These are phyloP conservation scores for Novymonas esmeraldas DNA, from an alignment of 208 protist species.

Conservation along the genomic window DNA sequence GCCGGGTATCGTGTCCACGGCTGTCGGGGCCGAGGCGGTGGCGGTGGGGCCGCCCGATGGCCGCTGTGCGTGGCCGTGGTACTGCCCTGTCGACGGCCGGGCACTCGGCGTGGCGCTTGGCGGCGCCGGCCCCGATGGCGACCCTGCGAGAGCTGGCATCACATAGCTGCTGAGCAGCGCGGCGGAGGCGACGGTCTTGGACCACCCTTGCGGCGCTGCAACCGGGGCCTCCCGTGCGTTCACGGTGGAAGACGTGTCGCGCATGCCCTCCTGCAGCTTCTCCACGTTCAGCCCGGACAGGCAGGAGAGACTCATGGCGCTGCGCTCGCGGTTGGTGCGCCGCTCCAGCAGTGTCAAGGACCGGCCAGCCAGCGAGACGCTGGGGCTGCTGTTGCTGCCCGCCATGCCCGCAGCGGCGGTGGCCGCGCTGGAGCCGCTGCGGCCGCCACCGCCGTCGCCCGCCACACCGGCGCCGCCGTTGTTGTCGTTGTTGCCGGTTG, in stretches of 20 bases:
- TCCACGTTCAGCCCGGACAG: slow-evolving; percentile 74
- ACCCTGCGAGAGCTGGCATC: slow-evolving; percentile 9
- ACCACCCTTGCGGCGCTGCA: slow-evolving; percentile 66
- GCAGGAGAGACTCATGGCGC: slow-evolving; percentile 52
- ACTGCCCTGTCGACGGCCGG: not conserved
- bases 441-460: not conserved
- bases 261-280: slow-evolving; percentile 56
- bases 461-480: not conserved
- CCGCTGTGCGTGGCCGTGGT: not conserved
- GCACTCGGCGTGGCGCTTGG: not conserved
- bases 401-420: not conserved
- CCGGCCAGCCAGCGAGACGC: slow-evolving; percentile 14
- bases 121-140: not conserved
- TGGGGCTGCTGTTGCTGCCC: not conserved
- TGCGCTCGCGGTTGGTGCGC: slow-evolving; percentile 52
- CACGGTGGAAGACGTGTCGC: slow-evolving; percentile 21
- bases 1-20: slow-evolving; percentile 19
- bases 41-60: not conserved
- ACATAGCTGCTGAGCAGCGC: slow-evolving; percentile 30
- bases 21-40: not conserved
- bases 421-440: not conserved
- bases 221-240: slow-evolving; percentile 14
- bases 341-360: slow-evolving; percentile 79
- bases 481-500: not conserved
- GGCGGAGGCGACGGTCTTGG: slow-evolving; percentile 41